Conservation (phyloP, 1,139 yeast genomes). For the Debaryomyces nepalensis region DNA sequence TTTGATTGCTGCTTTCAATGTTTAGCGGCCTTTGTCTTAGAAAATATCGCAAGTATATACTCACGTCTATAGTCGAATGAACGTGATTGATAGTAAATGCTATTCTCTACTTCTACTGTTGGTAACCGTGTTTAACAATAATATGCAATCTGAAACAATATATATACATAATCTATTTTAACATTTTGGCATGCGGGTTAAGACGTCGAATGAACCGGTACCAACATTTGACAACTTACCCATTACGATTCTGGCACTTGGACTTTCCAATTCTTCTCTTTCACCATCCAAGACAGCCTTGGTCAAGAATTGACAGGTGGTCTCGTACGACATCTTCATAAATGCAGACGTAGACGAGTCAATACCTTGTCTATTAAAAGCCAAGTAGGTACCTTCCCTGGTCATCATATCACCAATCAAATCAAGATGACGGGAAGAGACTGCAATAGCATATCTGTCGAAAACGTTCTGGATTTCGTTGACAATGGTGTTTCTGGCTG, state of each 20-base stretch:
- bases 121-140: slow-evolving; percentile 7
- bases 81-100: neutral
- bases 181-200: slow-evolving; percentile 61
- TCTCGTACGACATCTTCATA: slow-evolving; percentile 99
- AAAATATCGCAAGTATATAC: slow-evolving; percentile 95
- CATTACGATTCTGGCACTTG: slow-evolving; percentile 92
- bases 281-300: slow-evolving; percentile 95
- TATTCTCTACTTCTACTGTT: neutral
- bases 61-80: slow-evolving; percentile 50
- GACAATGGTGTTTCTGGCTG: slow-evolving; percentile 96
- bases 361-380: slow-evolving; percentile 98
- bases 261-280: slow-evolving; percentile 84
- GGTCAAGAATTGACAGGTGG: slow-evolving; percentile 96
- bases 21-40: slow-evolving; percentile 66
- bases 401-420: slow-evolving; percentile 99
- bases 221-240: slow-evolving; percentile 94
- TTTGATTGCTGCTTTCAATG: slow-evolving; percentile 66
- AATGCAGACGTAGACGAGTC: slow-evolving; percentile 94
- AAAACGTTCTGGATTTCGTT: slow-evolving; percentile 95
- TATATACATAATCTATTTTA: slow-evolving; percentile 12
- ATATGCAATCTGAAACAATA: slow-evolving; percentile 10
- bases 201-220: slow-evolving; percentile 92
- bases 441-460: slow-evolving; percentile 94
- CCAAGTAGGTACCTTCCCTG: slow-evolving; percentile 94
- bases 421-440: slow-evolving; percentile 92